phyloP scores from a whole-genome alignment of 1,139 yeast species.

The Sugiyamaella pinicola region DNA sequence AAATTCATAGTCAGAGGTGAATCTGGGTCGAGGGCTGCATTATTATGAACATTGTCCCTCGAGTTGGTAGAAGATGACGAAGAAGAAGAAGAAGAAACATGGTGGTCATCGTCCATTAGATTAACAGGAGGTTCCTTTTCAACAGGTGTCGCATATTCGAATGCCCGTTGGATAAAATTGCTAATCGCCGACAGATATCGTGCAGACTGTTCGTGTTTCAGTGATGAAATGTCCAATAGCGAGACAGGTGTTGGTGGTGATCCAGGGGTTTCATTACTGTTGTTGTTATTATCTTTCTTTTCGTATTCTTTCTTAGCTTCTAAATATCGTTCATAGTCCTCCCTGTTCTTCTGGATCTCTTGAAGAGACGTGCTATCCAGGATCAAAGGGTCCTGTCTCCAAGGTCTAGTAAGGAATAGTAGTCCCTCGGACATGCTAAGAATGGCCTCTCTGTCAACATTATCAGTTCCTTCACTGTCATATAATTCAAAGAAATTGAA shows the following conservation, averaged over 20 bases:
- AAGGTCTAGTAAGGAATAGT: constrained; percentile 77
- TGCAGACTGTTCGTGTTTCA: constrained; percentile 72
- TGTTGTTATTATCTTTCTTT: constrained; percentile 21
- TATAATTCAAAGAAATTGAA: constrained; percentile 78
- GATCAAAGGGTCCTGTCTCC: constrained; percentile 37
- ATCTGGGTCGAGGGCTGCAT: constrained; percentile 79
- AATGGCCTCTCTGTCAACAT: constrained; percentile 75
- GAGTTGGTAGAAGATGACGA: background rate
- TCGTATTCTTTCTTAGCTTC: constrained; percentile 24
- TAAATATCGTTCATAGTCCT: constrained; percentile 23
- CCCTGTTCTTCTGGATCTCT: constrained; percentile 25
- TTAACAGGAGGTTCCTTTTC: background rate
- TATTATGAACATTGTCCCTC: constrained; percentile 34
- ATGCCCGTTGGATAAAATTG: constrained; percentile 80
- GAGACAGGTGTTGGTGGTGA: constrained; percentile 29
- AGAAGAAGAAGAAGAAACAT: background rate
- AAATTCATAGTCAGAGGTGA: constrained; percentile 74
- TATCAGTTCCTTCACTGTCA: constrained; percentile 61
- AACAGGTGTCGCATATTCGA: constrained; percentile 70
- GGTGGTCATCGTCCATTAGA: background rate
- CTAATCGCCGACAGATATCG: constrained; percentile 87
- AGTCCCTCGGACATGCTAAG: constrained; percentile 85
- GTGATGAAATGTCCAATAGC: constrained; percentile 45
- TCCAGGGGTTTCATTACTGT: background rate
- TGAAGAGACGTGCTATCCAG: constrained; percentile 32